Evolutionary conservation across 1,284 basidiomycete species (phyloP).

Genomic region (Fomitopsis palustris): DNA sequence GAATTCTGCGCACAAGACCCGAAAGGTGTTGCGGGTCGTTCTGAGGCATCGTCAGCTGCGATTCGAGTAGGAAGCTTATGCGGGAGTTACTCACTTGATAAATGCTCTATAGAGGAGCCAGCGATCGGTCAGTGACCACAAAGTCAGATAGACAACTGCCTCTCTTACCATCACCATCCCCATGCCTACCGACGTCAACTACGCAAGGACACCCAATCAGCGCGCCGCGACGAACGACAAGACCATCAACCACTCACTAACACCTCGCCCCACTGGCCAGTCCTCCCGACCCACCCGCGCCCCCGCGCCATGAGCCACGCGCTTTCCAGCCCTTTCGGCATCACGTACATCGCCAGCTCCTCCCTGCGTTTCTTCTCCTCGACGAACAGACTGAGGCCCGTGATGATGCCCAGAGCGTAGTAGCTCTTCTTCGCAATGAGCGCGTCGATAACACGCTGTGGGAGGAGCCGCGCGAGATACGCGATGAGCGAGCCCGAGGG

Average conservation of each 20-base stretch:
- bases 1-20: slow-evolving; percentile 79
- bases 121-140: neutral
- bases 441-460: slow-evolving; percentile 46
- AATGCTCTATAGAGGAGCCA: slow-evolving; percentile 33
- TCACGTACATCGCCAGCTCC: slow-evolving; percentile 92
- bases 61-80: slow-evolving; percentile 5
- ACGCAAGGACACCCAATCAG: neutral
- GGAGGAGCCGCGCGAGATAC: slow-evolving; percentile 31
- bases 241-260: slow-evolving; percentile 41
- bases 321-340: slow-evolving; percentile 90
- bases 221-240: too few species aligned
- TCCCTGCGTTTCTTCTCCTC: slow-evolving; percentile 82
- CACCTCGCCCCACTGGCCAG: slow-evolving; percentile 68
- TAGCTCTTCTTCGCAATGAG: slow-evolving; percentile 71
- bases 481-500: slow-evolving; percentile 14
- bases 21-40: slow-evolving; percentile 89
- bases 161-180: slow-evolving; percentile 84
- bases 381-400: slow-evolving; percentile 80
- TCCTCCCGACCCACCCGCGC: slow-evolving; percentile 73
- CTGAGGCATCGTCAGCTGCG: slow-evolving; percentile 30
- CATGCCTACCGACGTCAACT: slow-evolving; percentile 75
- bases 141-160: neutral
- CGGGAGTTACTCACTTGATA: slow-evolving; percentile 38
- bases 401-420: slow-evolving; percentile 74
- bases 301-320: slow-evolving; percentile 81